phyloP scores from a whole-genome alignment of 257 asterid species.

The Scutellaria minor region DNA sequence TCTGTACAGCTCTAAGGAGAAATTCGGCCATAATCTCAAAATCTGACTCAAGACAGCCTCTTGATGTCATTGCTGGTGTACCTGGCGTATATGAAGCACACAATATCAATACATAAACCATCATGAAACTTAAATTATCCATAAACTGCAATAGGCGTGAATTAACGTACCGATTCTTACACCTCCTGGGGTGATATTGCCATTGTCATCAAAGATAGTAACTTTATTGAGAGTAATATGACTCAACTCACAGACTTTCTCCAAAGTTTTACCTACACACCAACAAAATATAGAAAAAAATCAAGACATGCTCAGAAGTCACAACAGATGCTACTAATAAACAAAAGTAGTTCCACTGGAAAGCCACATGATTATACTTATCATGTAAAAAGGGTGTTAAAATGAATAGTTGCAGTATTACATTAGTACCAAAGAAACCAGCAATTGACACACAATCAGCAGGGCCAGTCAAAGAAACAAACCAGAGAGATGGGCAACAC shows the following conservation, averaged over 20 bases:
- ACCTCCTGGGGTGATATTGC: conserved; percentile 84
- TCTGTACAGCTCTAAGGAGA: conserved; percentile 81
- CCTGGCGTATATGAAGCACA: conserved; percentile 48
- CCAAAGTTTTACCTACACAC: conserved; percentile 71
- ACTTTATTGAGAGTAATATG: conserved; percentile 88
- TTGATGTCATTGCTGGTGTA: conserved; percentile 97
- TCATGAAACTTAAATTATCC: conserved; percentile 9
- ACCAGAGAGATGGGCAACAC: neutral
- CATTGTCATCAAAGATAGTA: conserved; percentile 78
- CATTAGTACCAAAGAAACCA: neutral
- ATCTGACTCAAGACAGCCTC: conserved; percentile 90
- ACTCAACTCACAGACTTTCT: conserved; percentile 86
- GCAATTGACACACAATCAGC: neutral
- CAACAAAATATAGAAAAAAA: conserved; percentile 20
- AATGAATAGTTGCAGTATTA: no score
- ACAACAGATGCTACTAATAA: conserved; percentile 6
- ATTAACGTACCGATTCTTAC: conserved; percentile 78
- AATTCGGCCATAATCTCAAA: conserved; percentile 82
- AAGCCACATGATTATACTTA: neutral
- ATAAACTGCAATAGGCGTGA: neutral
- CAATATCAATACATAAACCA: conserved; percentile 3
- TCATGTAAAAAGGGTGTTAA: neutral
- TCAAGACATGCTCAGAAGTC: conserved; percentile 5
- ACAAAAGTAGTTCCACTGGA: neutral
- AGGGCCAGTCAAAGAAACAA: neutral